phyloP scores from a whole-genome alignment of 2,329 filamentous ascomycete genomes.

The Lasiodiplodia hormozganensis region DNA sequence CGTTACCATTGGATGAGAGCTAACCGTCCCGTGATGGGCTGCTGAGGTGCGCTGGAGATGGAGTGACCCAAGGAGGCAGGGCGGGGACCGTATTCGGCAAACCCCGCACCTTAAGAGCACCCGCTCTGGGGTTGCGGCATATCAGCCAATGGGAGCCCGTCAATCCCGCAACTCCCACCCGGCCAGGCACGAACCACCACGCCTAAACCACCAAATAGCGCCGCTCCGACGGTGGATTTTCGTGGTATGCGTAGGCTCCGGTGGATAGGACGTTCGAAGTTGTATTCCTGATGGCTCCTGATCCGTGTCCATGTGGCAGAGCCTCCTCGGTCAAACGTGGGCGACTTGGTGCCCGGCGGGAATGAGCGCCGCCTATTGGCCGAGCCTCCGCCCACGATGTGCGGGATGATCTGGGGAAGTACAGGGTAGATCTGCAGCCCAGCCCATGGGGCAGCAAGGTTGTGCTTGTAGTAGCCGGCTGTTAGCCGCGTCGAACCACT shows the following conservation, averaged over 20 bases:
- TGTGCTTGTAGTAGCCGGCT: not conserved
- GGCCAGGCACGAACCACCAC: conserved; percentile 4
- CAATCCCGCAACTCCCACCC: conserved; percentile 4
- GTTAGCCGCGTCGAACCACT: conserved; percentile 6
- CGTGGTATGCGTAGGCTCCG: conserved; percentile 6
- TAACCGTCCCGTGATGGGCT: not conserved
- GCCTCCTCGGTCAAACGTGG: not conserved
- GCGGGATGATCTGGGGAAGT: conserved; percentile 25
- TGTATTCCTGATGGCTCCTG: not conserved
- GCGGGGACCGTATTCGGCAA: not conserved
- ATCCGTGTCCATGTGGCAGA: not conserved
- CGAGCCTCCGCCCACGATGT: not conserved
- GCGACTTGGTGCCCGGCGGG: conserved; percentile 1
- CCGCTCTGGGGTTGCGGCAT: conserved; percentile 7
- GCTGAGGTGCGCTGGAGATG: conserved; percentile 1
- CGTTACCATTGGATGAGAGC: not conserved
- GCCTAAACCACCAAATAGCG: not conserved
- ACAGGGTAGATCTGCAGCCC: conserved; percentile 2
- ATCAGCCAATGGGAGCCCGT: not conserved
- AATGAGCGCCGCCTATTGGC: conserved; percentile 6
- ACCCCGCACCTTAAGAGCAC: not conserved
- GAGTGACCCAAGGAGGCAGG: not conserved
- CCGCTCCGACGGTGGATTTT: not conserved
- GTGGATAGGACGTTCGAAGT: not conserved
- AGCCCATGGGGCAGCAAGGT: not conserved